Conservation (phyloP, 1,284 basidiomycete species). For the Ganoderma lingzhi region DNA sequence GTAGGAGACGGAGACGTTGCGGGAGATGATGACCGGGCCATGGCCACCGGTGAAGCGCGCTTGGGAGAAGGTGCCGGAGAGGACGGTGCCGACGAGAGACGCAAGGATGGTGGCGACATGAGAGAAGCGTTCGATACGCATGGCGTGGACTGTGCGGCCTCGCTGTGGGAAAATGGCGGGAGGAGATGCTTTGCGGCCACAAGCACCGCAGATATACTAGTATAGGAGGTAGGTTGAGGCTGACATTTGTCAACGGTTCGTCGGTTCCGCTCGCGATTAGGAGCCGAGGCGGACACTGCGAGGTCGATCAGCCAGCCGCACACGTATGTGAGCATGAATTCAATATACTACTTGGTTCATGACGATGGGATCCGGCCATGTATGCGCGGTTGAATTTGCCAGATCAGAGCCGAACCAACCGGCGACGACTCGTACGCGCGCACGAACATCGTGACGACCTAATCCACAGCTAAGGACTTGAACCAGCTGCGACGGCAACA, state of each 20-base stretch:
- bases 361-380: background rate
- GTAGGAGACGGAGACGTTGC: constrained; percentile 45
- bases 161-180: background rate
- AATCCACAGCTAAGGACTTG: no score
- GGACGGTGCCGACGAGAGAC: background rate
- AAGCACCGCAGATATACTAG: no score
- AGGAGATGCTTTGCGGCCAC: background rate
- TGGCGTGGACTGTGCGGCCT: background rate
- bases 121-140: background rate
- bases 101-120: background rate
- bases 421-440: no score
- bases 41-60: background rate
- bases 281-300: background rate
- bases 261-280: background rate
- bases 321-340: no score
- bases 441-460: no score
- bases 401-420: no score
- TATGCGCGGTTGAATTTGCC: background rate
- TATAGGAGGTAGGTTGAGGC: background rate
- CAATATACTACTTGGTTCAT: background rate
- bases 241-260: background rate
- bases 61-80: background rate
- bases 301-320: background rate
- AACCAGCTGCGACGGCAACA: no score
- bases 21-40: background rate